Base-by-base conservation (phyloP, 345 rosid genomes). In the Hypericum androsaemum region DNA sequence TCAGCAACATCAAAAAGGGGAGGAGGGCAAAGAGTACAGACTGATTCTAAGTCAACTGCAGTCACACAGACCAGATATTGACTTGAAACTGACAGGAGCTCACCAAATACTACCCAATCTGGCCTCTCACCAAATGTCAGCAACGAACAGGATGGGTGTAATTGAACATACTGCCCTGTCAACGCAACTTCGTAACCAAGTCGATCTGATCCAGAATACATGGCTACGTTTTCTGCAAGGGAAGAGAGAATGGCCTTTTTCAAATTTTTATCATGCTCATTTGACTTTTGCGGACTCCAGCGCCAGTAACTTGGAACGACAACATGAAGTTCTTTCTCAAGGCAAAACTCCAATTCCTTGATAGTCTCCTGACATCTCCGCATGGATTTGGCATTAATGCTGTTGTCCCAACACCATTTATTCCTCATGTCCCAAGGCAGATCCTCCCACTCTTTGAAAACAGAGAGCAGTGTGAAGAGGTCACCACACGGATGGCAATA, bases 331-430 rank as follows among this genome's bases (percentile, higher is more conserved):
- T 86, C 96, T 68, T 65, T 82, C 58, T 71, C 47, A 28, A 89
- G 76, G 74, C 88, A 79, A 45, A 37, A 61, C 64, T 82, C 87
- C 63, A 87, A 66, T 62, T 90, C 96, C 46, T 63, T 68, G 37
- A 90, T 76, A 5, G 92, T 76, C 36, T 87, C 96, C 40, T 77
- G 76, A 70, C 96, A 90, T 64, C 96, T 80, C 59, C 98, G 70
- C 95, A 90, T 77, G 8, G 94, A 67, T 62, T 89, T 89, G 16
- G 97, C 97, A 74, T 89, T 89, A 49, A 89, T 71, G 59, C 97
- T 80, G 60, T 86, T 86, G 8, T 86, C 86, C 97, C 90, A 86
- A 64, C 97, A 89, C 95, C 95, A 89, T 54, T 63, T 73, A 57
- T 75, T 87, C 80, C 80, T 72, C 71, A 53, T 63, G 35, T 73